Percentiles rank a stretch among this genome's conserved stretches.
Evolutionary conservation across 2,329 filamentous ascomycete species (phyloP).

Genomic region (Chaetomiaceae sp.): DNA sequence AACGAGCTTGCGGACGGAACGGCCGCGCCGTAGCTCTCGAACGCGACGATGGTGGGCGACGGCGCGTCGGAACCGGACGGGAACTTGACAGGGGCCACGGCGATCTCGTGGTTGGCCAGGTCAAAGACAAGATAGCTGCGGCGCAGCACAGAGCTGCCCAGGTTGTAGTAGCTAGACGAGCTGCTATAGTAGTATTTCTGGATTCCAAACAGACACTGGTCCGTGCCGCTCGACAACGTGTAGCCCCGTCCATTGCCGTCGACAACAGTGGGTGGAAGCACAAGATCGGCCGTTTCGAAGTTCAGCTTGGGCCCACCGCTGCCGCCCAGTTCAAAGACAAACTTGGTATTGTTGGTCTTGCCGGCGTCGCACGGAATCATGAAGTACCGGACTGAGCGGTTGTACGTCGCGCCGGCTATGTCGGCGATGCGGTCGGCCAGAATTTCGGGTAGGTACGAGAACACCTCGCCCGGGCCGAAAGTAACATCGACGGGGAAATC

Average conservation of each 20-base stretch:
- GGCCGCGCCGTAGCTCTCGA: constrained; percentile 26
- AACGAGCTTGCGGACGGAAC: constrained; percentile 27
- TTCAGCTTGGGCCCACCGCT: constrained; percentile 29
- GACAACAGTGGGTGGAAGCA: constrained; percentile 23
- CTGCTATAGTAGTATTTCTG: constrained; percentile 25
- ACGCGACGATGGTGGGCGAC: constrained; percentile 27
- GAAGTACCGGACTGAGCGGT: constrained; percentile 8
- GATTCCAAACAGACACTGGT: constrained; percentile 31
- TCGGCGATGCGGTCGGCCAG: constrained; percentile 29
- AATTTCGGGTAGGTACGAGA: constrained; percentile 27
- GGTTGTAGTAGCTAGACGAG: constrained; percentile 13
- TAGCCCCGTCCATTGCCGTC: background rate
- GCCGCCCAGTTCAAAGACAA: constrained; percentile 29
- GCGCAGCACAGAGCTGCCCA: constrained; percentile 30
- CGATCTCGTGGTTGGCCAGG: constrained; percentile 31
- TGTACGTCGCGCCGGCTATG: constrained; percentile 28
- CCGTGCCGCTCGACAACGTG: background rate
- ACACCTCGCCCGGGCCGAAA: constrained; percentile 24
- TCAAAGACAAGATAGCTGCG: constrained; percentile 35
- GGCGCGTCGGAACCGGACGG: constrained; percentile 9
- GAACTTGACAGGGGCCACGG: constrained; percentile 31
- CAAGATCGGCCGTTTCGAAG: constrained; percentile 29
- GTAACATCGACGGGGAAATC: constrained; percentile 23
- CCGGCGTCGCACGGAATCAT: constrained; percentile 29
- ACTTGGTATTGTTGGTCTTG: constrained; percentile 20